Conservation (phyloP, 768 basidiomycete genomes). For the Phylloporus rhodoxanthus region DNA sequence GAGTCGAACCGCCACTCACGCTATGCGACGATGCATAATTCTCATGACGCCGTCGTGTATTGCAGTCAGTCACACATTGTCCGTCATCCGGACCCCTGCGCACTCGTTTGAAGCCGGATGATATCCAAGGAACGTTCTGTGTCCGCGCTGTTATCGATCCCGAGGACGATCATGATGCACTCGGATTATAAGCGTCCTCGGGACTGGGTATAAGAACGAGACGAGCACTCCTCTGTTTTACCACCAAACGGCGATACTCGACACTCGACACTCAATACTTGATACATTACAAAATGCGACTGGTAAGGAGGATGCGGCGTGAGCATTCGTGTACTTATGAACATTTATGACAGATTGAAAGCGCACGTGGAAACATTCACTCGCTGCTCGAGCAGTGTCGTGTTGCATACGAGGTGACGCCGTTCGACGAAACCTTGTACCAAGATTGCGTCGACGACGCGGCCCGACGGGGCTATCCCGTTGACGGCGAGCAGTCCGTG, state of each 20-base stretch:
- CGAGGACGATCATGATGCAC: background rate
- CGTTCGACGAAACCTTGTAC: slow-evolving; percentile 15
- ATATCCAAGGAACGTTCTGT: background rate
- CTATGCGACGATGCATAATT: background rate
- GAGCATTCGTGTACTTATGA: background rate
- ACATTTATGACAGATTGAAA: slow-evolving; percentile 7
- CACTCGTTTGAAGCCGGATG: background rate
- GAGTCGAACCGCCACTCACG: background rate
- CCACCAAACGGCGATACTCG: slow-evolving; percentile 3
- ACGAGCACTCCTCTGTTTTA: background rate
- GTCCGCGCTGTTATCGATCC: background rate
- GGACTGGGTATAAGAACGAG: slow-evolving; percentile 5
- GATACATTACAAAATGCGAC: slow-evolving; percentile 2
- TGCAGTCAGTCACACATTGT: background rate
- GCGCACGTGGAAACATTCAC: slow-evolving; percentile 9
- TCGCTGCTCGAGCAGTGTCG: slow-evolving; percentile 15
- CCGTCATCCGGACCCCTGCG: background rate
- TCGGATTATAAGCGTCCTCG: background rate
- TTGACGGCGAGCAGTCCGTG: slow-evolving; percentile 19
- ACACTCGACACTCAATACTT: background rate
- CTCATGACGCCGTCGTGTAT: background rate
- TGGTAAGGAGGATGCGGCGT: slow-evolving; percentile 3
- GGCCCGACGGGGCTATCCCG: slow-evolving; percentile 20
- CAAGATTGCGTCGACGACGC: slow-evolving; percentile 22
- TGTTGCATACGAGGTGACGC: slow-evolving; percentile 8